Evolutionary conservation across 2,329 filamentous ascomycete genomes (phyloP), one percentile per base, ranked within the genome.

Genomic region (Plectosphaerella cucumerina): DNA sequence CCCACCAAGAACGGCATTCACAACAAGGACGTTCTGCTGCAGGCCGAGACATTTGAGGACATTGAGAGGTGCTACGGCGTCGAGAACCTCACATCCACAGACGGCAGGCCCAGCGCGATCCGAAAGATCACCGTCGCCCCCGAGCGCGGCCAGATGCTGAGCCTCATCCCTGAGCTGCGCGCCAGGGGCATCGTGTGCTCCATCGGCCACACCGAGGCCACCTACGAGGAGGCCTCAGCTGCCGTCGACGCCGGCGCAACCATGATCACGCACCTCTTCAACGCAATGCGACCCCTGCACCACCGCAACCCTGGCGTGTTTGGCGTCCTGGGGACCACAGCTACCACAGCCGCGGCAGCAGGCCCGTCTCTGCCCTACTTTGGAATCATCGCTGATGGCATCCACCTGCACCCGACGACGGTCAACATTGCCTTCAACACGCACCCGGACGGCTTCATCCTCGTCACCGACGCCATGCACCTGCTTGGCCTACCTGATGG

Each of bases 241-340:
- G 88, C 89, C 18, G 80, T 94, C 4, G 75, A 73, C n/a, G 78
- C 84, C 6, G 91, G 91, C 48, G 89, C 89, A 2, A 88, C 81
- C 46, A 96, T 95, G 89, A 88, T 96, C 58, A 96, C 91, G 0
- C 91, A 96, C 63, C 77, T 96, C 2, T 96, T 96, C 81, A 96
- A 96, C 66, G 91, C 91, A 22, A 96, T 96, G 91, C 81, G 85
- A 1, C 90, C 90, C 14, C 82, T 96, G 47, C 89, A 94, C 67
- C 90, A 97, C 74, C 87, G 92, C 52, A 91, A 96, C 68, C 91
- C 92, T 0, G 91, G 91, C 35, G 84, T 96, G 59, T 96, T 96
- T 65, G 92, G 92, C 23, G 82, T 95, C 1, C 73, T 97, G 14
- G 90, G 91, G 53, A 80, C 81, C 55, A 79, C 79, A 9, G 80